These are phyloP conservation scores for Auriculariales sp. DNA, from an alignment of 768 basidiomycete genomes.

Conservation along the genomic window DNA sequence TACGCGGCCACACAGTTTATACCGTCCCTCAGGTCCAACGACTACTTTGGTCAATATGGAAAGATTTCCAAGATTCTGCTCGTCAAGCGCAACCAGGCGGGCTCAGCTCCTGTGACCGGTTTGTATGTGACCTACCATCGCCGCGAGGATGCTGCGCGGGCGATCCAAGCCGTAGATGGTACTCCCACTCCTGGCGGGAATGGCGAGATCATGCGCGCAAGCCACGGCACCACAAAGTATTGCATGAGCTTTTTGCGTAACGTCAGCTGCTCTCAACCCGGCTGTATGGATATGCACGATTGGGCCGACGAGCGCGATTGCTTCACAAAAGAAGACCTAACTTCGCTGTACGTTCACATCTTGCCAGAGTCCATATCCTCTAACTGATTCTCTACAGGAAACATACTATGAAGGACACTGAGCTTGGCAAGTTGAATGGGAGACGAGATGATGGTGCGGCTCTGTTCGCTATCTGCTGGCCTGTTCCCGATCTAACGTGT, in stretches of 20 bases:
- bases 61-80: conserved; percentile 93
- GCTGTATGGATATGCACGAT: conserved; percentile 91
- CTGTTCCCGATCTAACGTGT: background rate
- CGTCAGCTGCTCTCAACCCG: conserved; percentile 67
- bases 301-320: conserved; percentile 98
- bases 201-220: conserved; percentile 80
- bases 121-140: conserved; percentile 93
- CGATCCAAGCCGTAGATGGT: conserved; percentile 87
- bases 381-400: conserved; percentile 34
- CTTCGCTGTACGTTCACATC: conserved; percentile 54
- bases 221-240: conserved; percentile 93
- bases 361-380: conserved; percentile 4
- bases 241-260: conserved; percentile 92
- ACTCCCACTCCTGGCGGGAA: conserved; percentile 81
- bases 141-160: conserved; percentile 86
- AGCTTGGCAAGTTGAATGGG: conserved; percentile 43
- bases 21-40: conserved; percentile 80
- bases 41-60: conserved; percentile 98
- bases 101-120: conserved; percentile 67
- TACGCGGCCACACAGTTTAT: conserved; percentile 46
- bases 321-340: conserved; percentile 91
- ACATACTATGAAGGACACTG: conserved; percentile 85
- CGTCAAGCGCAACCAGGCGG: conserved; percentile 72
- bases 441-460: conserved; percentile 1
- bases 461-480: conserved; percentile 4